Evolutionary conservation across 192 early-diverging fungal species (phyloP).

Genomic region (Coemansia sp.): DNA sequence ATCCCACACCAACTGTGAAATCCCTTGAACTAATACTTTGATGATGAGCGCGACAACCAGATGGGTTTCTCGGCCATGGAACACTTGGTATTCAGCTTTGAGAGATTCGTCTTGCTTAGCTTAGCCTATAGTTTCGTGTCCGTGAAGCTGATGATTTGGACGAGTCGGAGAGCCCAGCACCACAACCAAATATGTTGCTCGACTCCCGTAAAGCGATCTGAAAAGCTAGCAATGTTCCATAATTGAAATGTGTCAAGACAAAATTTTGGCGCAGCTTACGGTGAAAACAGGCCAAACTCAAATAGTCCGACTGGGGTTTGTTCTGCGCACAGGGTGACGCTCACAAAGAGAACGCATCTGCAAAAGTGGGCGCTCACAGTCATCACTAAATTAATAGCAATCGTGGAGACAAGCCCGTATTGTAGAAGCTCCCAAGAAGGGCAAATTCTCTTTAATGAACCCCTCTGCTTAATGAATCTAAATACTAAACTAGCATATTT

Average conservation of each 20-base stretch:
- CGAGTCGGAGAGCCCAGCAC: slow-evolving; percentile 10
- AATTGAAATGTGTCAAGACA: slow-evolving; percentile 12
- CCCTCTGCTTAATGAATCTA: not conserved
- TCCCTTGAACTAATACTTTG: slow-evolving; percentile 21
- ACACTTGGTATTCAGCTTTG: slow-evolving; percentile 8
- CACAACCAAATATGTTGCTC: slow-evolving; percentile 2
- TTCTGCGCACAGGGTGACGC: slow-evolving; percentile 8
- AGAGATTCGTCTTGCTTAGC: slow-evolving; percentile 9
- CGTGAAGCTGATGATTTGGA: slow-evolving; percentile 1
- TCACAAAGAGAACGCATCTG: not conserved
- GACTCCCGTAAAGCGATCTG: slow-evolving; percentile 8
- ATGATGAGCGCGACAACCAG: slow-evolving; percentile 22
- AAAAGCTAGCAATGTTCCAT: not conserved
- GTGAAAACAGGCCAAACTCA: slow-evolving; percentile 26
- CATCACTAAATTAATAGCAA: slow-evolving; percentile 7
- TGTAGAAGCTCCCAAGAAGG: not conserved
- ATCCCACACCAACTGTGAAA: not conserved
- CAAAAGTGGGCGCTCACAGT: slow-evolving; percentile 23
- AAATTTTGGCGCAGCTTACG: slow-evolving; percentile 30
- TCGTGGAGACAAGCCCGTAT: slow-evolving; percentile 21
- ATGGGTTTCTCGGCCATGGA: slow-evolving; percentile 6
- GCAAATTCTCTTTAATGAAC: not conserved
- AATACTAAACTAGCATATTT: not conserved
- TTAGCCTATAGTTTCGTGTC: not conserved
- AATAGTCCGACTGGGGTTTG: slow-evolving; percentile 23